A percentile compares a stretch with the other conserved stretches of the same genome.
These are phyloP conservation scores for Fonsecaea nubica DNA, from an alignment of 2,329 filamentous ascomycete species.

Conservation along the genomic window DNA sequence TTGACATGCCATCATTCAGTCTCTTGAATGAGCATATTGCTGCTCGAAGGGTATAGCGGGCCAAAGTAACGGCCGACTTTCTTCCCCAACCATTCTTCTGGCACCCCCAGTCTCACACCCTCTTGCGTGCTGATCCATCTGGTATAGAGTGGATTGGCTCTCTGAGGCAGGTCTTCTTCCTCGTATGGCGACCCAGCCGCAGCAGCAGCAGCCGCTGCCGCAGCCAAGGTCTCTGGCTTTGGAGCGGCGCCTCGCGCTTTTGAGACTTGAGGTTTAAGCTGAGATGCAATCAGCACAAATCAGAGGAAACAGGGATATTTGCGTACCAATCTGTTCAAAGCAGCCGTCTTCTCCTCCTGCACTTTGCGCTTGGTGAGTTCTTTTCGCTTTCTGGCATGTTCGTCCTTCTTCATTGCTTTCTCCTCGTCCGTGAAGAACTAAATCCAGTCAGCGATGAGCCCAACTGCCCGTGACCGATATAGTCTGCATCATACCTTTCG, in stretches of 20 bases:
- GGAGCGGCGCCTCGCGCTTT: conserved; percentile 61
- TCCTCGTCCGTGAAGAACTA: conserved; percentile 76
- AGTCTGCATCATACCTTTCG: conserved; percentile 31
- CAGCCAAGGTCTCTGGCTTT: conserved; percentile 50
- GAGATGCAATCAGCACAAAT: conserved; percentile 23
- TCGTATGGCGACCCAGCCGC: conserved; percentile 45
- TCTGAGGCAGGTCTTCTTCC: conserved; percentile 47
- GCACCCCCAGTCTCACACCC: conserved; percentile 53
- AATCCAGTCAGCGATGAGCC: conserved; percentile 69
- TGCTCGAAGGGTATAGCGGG: conserved; percentile 29
- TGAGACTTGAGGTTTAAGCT: conserved; percentile 69
- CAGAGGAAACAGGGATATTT: conserved; percentile 3
- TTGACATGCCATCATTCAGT: conserved; percentile 34
- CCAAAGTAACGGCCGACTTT: conserved; percentile 50
- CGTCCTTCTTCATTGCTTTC: conserved; percentile 73
- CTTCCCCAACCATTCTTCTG: conserved; percentile 56
- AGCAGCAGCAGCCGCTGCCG: conserved; percentile 48
- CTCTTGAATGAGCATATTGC: conserved; percentile 37
- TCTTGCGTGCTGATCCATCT: conserved; percentile 53
- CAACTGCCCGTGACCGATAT: conserved; percentile 18
- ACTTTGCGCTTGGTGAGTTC: conserved; percentile 79
- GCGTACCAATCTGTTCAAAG: conserved; percentile 39
- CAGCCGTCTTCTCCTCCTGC: conserved; percentile 73
- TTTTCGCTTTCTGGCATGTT: conserved; percentile 76
- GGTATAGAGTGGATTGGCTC: conserved; percentile 53